Evolutionary conservation across 768 basidiomycete genomes (phyloP), one percentile per base, ranked within the genome.

Genomic region (Hydnomerulius pinastri): DNA sequence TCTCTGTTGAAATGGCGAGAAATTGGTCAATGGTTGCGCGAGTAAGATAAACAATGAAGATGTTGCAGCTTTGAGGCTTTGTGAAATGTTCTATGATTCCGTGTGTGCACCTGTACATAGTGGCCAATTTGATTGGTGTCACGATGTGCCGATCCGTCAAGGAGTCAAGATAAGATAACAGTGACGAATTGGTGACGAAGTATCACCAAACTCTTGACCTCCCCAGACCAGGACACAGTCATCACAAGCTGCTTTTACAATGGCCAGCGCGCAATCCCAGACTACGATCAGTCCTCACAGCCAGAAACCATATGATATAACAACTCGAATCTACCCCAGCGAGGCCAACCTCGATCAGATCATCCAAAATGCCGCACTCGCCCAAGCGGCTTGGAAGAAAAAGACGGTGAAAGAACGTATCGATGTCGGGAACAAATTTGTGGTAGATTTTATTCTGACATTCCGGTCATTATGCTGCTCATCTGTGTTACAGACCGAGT

Each of bases 241-340:
- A n/a, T 35, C 33, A 35, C 6, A 35, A 35, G 8, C 8, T 13
- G 8, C 17, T 8, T 9, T 27, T 11, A 40, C 29, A 12, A 65
- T 65, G 63, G 56, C 59, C 53, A 61, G 52, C 47, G 28, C 51
- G 20, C 57, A 62, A 49, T 60, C 63, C 0, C 94, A 96, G 66
- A 92, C 87, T 1, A 96, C 94, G 1, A 86, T 96, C 62, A 83
- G 72, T 12, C 94, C 94, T 9, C 88, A 92, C 65, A 88, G 66
- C 55, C 92, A 91, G 60, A 62, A 63, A 86, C 5, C 77, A 81
- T 48, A 79, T 86, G 18, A n/a, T n/a, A n/a, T 60, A 28, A 58
- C 58, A 13, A 83, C 81, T 6, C 77, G 90, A 23, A 73, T 73
- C 6, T 90, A 94, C 60, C 85, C 88, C 4, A 71, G 75, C 2